Base-by-base conservation (phyloP, 495 filamentous ascomycete genomes). In the Penicillium roqueforti region DNA sequence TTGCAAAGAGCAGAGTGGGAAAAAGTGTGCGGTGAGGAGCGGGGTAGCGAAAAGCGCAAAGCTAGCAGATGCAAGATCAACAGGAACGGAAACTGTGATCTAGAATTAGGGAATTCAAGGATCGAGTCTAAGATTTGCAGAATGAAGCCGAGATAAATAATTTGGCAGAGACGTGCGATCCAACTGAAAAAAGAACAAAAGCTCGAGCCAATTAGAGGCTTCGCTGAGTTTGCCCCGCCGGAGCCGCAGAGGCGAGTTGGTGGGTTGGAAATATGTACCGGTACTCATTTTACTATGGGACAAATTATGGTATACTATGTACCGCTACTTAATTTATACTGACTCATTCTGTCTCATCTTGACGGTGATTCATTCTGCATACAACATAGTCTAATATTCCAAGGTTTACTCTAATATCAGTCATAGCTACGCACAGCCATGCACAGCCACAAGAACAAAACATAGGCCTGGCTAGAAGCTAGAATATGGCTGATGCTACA, bases 301-400 rank as follows among this genome's bases (percentile, higher is more conserved):
- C n/a, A n/a, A n/a, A 20, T 16, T 13, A 26, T 25, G n/a, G 28
- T 8, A 18, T 1, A n/a, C 10, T 1, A 32, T 0, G 50, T 52
- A 52, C 50, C 3, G 20, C 0, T 52, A 52, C 50, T 5, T 36
- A 9, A 9, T 19, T 8, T 36, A 14, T 14, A 43, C 39, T 66
- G 63, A 66, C 55, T 66, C 63, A 66, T 66, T 46, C 50, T 66
- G 63, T 51, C 63, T 66, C 63, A 64, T 66, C 22, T 50, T 60
- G 62, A 63, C 51, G 46, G 49, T 51, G 53, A 47, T 31, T 52
- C 50, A 43, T 52, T 43, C n/a, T n/a, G n/a, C n/a, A n/a, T n/a
- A n/a, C n/a, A n/a, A n/a, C n/a, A n/a, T n/a, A n/a, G n/a, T n/a
- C n/a, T n/a, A n/a, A n/a, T 16, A 16, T 31, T 31, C 4, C 13